Evolutionary conservation across 768 basidiomycete species (phyloP), one percentile per base, ranked within the genome.

Genomic region (Lactifluus pinguis): DNA sequence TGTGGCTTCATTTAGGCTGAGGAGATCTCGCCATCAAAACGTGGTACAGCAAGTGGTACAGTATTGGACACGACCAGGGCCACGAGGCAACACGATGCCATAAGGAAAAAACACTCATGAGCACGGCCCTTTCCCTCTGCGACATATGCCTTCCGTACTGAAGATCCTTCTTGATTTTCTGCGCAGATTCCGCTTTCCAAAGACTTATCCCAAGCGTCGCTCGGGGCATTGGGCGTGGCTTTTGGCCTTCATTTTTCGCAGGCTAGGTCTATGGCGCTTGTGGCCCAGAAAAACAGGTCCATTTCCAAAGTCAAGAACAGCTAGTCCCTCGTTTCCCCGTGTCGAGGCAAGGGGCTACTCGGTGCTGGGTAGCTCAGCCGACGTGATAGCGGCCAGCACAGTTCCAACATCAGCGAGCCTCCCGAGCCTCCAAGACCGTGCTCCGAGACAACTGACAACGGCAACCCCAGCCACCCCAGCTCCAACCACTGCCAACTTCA

Each of bases 381-480:
- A 32, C 30, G 55, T 41, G 8, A 21, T 59, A 21, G 55, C 60
- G 14, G 61, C 61, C 2, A 62, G 61, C 14, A 9, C 0, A 6
- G 19, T 62, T 29, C 61, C 61, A 36, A 1, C 50, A n/a, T 62
- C 61, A 17, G 56, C 39, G 11, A 57, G 45, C 51, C 9, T 51
- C 21, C 8, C 61, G 13, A 42, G 8, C 60, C 39, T 62, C 9
- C 51, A 36, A n/a, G 39, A 49, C 6, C 55, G 3, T 14, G 21
- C 48, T 9, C 41, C 44, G 15, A 19, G n/a, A 4, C 51, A 49
- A 53, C 30, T 21, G 17, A 29, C 25, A 42, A 34, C 1, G 2
- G 38, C 42, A 17, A 5, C 47, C 5, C n/a, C 47, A 41, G 19
- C n/a, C 17, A 38, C 50, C 14, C 51, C 34, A 39, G 25, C 14